Evolutionary conservation across 2,329 filamentous ascomycete genomes (phyloP).

Genomic region (Fusarium musae): DNA sequence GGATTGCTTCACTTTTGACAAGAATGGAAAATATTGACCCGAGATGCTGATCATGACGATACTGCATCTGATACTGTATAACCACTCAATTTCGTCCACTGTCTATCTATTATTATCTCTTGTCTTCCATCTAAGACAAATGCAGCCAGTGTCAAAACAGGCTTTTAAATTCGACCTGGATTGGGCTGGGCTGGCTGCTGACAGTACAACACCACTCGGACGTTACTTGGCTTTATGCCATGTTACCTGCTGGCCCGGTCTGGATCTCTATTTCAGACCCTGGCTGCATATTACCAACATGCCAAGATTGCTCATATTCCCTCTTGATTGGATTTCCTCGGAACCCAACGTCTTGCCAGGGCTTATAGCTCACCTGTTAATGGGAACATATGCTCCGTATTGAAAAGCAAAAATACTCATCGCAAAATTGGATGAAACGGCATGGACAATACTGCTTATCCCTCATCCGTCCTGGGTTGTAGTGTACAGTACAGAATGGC

Average conservation of each 20-base stretch:
- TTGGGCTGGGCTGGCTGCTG: conserved; percentile 8
- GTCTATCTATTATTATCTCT: conserved; percentile 2
- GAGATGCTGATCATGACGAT: conserved; percentile 35
- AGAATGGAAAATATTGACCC: conserved; percentile 31
- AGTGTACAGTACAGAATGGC: not conserved
- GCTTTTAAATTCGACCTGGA: conserved; percentile 20
- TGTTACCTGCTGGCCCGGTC: conserved; percentile 23
- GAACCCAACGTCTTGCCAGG: not conserved
- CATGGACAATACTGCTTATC: conserved; percentile 1
- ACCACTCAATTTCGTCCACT: not conserved
- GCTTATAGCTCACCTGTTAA: conserved; percentile 13
- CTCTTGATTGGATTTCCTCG: conserved; percentile 15
- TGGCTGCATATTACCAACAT: conserved; percentile 26
- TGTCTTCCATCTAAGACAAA: conserved; percentile 7
- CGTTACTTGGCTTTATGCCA: conserved; percentile 19
- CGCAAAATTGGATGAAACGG: conserved; percentile 6
- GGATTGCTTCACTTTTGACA: conserved; percentile 18
- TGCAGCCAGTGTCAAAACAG: conserved; percentile 30
- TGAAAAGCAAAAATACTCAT: conserved; percentile 9
- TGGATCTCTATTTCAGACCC: conserved; percentile 37
- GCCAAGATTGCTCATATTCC: conserved; percentile 24
- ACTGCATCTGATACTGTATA: conserved; percentile 19
- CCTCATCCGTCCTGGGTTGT: conserved; percentile 13
- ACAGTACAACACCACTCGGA: not conserved
- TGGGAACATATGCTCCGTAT: conserved; percentile 15